Evolutionary conservation across 73 alveolate genomes (phyloP).

Genomic region (Blepharisma japonicum): DNA sequence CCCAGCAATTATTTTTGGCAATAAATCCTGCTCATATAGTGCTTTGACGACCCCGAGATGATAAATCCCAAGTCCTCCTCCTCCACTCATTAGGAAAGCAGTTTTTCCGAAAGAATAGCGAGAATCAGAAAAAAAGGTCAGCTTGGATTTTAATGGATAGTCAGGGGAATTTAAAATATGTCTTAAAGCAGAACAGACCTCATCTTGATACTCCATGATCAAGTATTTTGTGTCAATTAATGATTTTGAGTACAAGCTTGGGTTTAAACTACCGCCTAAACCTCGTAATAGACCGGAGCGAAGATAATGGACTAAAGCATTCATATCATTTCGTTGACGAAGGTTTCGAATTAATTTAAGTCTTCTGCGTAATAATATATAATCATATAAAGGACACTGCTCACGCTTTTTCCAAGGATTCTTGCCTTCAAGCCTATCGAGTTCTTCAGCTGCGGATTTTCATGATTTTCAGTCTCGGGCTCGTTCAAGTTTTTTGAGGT

Average conservation of each 20-base stretch:
- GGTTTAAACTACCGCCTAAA: constrained; percentile 49
- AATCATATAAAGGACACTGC: constrained; percentile 47
- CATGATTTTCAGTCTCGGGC: constrained; percentile 43
- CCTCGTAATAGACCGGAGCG: constrained; percentile 50
- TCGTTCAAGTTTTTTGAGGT: background rate
- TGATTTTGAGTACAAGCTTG: constrained; percentile 48
- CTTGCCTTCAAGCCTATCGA: constrained; percentile 55
- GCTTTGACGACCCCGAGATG: constrained; percentile 68
- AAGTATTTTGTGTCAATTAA: constrained; percentile 57
- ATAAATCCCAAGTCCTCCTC: constrained; percentile 64
- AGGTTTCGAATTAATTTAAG: constrained; percentile 30
- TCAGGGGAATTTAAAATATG: constrained; percentile 38
- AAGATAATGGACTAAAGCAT: constrained; percentile 46
- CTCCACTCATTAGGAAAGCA: constrained; percentile 68
- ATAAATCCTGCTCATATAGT: constrained; percentile 50
- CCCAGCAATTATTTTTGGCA: constrained; percentile 69
- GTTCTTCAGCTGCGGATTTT: constrained; percentile 34
- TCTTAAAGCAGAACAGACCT: constrained; percentile 52
- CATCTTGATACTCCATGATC: constrained; percentile 57
- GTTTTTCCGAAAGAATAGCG: constrained; percentile 69
- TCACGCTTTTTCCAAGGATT: constrained; percentile 50
- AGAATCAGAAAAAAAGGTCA: constrained; percentile 64
- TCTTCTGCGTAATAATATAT: constrained; percentile 29
- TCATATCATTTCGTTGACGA: constrained; percentile 37
- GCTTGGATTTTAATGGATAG: constrained; percentile 35